Conservation (phyloP, 805 yeast genomes). For the Brettanomyces sp. region DNA sequence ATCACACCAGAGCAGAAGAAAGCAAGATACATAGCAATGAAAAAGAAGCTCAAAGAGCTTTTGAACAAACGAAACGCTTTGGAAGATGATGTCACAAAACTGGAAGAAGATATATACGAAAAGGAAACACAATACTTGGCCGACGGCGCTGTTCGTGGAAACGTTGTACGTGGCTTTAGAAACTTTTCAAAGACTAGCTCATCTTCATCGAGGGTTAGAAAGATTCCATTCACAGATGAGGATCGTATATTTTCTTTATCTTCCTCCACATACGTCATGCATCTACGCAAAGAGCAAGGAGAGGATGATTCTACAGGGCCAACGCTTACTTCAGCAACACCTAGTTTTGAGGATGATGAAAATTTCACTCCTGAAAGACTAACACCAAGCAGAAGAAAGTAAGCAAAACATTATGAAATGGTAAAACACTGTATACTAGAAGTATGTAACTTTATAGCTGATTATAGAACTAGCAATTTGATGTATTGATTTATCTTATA, state of each 20-base stretch:
- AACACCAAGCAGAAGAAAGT: constrained; percentile 4
- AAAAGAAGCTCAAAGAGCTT: constrained; percentile 55
- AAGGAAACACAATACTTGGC: constrained; percentile 72
- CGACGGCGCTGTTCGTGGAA: constrained; percentile 59
- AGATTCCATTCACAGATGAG: constrained; percentile 52
- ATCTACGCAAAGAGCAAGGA: constrained; percentile 38
- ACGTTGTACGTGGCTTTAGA: constrained; percentile 87
- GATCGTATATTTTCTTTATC: constrained; percentile 78
- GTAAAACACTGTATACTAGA: not conserved
- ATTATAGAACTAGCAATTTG: no score
- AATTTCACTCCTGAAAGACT: not conserved
- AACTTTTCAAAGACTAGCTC: constrained; percentile 46
- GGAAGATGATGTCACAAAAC: constrained; percentile 49
- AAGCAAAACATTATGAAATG: not conserved
- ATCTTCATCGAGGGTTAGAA: constrained; percentile 30
- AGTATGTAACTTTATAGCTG: not conserved
- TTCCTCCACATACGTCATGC: constrained; percentile 59
- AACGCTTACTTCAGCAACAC: constrained; percentile 10
- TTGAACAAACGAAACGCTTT: constrained; percentile 51
- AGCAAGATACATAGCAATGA: constrained; percentile 52
- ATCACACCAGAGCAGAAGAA: not conserved
- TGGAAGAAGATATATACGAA: constrained; percentile 74
- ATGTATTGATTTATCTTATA: no score
- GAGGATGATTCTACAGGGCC: constrained; percentile 8
- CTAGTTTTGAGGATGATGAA: constrained; percentile 3